phyloP scores from a whole-genome alignment of 805 yeast species.

The Clavispora vitiphila region DNA sequence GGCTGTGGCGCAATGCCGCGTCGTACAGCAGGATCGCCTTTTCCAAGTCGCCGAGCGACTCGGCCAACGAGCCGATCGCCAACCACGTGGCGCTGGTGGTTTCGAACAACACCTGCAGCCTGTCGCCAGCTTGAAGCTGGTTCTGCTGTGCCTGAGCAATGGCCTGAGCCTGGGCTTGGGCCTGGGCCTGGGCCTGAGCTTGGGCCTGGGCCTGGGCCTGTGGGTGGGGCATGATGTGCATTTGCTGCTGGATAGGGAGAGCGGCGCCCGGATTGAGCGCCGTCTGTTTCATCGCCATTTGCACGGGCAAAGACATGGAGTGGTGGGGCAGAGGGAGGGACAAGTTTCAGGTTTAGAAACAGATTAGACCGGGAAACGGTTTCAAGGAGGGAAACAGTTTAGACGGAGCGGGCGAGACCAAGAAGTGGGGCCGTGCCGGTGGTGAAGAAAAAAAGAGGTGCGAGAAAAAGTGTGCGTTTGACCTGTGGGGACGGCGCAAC shows the following conservation, averaged over 20 bases:
- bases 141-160: constrained; percentile 5
- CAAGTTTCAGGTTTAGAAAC: no score
- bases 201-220: constrained; percentile 12
- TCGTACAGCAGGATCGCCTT: constrained; percentile 87
- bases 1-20: constrained; percentile 78
- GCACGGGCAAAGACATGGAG: constrained; percentile 16
- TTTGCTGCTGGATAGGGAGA: constrained; percentile 14
- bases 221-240: constrained; percentile 17
- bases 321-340: neutral
- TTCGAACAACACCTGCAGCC: constrained; percentile 22
- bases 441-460: constrained; percentile 1
- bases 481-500: neutral
- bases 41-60: constrained; percentile 80
- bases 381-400: no score
- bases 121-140: constrained; percentile 8
- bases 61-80: constrained; percentile 86
- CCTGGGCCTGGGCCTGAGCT: constrained; percentile 11
- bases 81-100: constrained; percentile 84
- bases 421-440: neutral
- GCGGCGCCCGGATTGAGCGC: constrained; percentile 10
- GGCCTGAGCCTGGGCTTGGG: constrained; percentile 7
- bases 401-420: no score
- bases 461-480: neutral
- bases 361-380: no score
- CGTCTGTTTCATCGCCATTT: constrained; percentile 17